phyloP scores from a whole-genome alignment of 2,329 filamentous ascomycete genomes.

The Lithohypha guttulata region DNA sequence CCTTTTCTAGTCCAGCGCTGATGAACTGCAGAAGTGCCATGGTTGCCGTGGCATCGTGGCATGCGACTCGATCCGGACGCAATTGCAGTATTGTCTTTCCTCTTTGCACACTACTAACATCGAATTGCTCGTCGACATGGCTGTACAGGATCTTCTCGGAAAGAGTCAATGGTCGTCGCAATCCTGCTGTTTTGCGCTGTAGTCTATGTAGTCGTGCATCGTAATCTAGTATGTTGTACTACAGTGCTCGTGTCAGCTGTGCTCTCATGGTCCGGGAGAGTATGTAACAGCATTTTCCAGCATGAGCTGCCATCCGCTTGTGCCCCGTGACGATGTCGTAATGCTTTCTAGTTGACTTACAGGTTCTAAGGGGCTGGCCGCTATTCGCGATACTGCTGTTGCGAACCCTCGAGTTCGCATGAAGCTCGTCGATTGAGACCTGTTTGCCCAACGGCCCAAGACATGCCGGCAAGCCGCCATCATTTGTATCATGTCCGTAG shows the following conservation, averaged over 20 bases:
- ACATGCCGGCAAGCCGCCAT: no score
- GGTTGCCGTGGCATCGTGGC: constrained; percentile 98
- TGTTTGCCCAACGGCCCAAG: background rate
- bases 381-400: background rate
- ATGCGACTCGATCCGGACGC: constrained; percentile 92
- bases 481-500: no score
- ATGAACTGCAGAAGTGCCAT: constrained; percentile 99
- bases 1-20: constrained; percentile 91
- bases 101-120: constrained; percentile 91
- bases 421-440: background rate
- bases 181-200: constrained; percentile 40
- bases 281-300: no score
- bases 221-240: background rate
- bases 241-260: background rate
- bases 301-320: no score
- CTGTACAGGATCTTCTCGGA: constrained; percentile 99
- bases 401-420: background rate
- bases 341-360: background rate
- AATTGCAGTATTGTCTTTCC: constrained; percentile 93
- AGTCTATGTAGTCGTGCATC: background rate
- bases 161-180: constrained; percentile 88
- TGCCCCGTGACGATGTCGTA: no score
- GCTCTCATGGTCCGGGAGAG: background rate
- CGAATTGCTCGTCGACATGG: constrained; percentile 81
- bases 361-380: background rate